Base-by-base conservation (phyloP, 495 filamentous ascomycete genomes). In the Aspergillus diversus region DNA sequence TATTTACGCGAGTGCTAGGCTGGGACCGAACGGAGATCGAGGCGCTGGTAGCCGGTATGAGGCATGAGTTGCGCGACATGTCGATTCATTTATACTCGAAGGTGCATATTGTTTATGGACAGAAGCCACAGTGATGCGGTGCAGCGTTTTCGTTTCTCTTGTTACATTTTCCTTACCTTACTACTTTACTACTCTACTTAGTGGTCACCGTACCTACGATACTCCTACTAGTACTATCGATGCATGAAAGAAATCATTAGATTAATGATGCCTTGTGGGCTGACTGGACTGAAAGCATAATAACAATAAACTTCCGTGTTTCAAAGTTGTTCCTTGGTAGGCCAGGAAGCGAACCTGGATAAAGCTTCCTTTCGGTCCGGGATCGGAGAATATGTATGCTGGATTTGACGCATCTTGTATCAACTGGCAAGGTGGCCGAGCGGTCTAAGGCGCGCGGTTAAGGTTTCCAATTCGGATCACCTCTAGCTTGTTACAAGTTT, bases 1-100 rank as follows among this genome's bases (percentile, higher is more conserved):
- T 86, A 1, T 86, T 88, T 63, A 86, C 83, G 1, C 78, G 80
- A 16, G 75, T 81, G n/a, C 75, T 85, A 13, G 82, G 83, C 3
- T 86, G 83, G 80, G 53, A 78, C 57, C 13, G 73, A 59, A 77
- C 77, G 21, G 76, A 89, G 66, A 80, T 84, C 27, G 80, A 87
- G 63, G 77, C 77, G 8, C 76, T 88, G 59, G 74, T 85, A 4
- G 81, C 78, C 9, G 74, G 83, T 13, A 77, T 86, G 4, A 77
- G 81, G 43, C 77, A 76, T n/a, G 85, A 83, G 48, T 59, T 89
- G 37, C 70, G 77, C 47, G 81, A 87, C 64, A 68, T 74, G 5
- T 75, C 68, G 5, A 69, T 81, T 15, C 85, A 89, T 70, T 39
- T 79, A 35, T 80, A 79, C 57, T 68, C 76, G 4, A 69, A 69